Base-by-base conservation (phyloP, 2,329 filamentous ascomycete genomes). In the Cercospora sp. region DNA sequence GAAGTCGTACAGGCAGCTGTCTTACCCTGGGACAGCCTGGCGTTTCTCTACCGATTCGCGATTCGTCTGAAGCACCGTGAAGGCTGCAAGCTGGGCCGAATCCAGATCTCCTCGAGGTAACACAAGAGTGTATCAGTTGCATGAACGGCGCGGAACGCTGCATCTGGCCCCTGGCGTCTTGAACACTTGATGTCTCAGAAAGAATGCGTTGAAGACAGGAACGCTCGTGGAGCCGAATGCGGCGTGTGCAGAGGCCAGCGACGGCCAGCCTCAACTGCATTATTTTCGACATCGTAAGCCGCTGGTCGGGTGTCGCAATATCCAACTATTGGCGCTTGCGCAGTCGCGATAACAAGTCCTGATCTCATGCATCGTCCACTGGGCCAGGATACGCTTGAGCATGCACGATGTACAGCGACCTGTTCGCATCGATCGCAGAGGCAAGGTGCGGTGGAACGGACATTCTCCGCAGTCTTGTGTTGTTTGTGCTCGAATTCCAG, bases 401-500 rank as follows among this genome's bases (percentile, higher is more conserved):
- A 61, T 37, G 32, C 58, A 37, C 58, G 32, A 53, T 57, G 34
- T 37, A 49, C 51, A 40, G 28, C 61, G 51, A 37, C 40, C 30
- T 63, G 45, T 34, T 63, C 43, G n/a, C 24, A 26, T 18, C 28
- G n/a, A n/a, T 53, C 8, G 43, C 51, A 53, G 21, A 53, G 51
- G 62, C 21, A 40, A 49, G 59, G 61, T 37, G 62, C 40, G 57
- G 66, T 68, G 66, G 57, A 49, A 61, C 61, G 32, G 24, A 61
- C 58, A 65, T 65, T 66, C 66, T 68, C 66, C 63, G 66, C 66
- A 57, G 18, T 58, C 32, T 40, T 43, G 62, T 63, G 63, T 63
- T 68, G 66, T 68, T 63, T 65, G 63, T 60, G 62, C 66, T 62
- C 63, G 65, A 63, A 68, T 68, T 68, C 66, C 66, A 68, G 53